Percentiles rank a stretch among this genome's conserved stretches.
These are phyloP conservation scores for Kalmanozyma brasiliensis DNA, from an alignment of 1,284 basidiomycete species.

Conservation along the genomic window DNA sequence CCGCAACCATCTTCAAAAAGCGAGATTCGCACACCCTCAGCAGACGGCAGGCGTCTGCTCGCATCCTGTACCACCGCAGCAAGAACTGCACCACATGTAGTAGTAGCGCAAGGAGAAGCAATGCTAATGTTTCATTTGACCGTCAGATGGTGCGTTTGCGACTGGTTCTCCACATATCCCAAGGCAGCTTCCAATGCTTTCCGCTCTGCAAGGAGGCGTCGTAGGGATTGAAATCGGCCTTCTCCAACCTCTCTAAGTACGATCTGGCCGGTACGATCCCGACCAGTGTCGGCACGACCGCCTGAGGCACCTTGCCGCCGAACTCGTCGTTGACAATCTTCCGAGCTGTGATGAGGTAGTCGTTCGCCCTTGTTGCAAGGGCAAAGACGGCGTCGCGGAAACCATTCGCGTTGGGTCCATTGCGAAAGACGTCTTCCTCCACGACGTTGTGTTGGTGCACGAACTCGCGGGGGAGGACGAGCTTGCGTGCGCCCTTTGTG, in stretches of 20 bases:
- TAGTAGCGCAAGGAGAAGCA: slow-evolving; percentile 8
- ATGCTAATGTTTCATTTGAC: background rate
- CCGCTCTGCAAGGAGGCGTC: slow-evolving; percentile 74
- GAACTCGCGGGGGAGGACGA: slow-evolving; percentile 86
- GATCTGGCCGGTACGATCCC: slow-evolving; percentile 79
- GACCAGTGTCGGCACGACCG: slow-evolving; percentile 81
- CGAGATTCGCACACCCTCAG: too few relatives aligned
- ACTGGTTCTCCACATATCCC: slow-evolving; percentile 81
- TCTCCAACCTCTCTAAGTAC: slow-evolving; percentile 80
- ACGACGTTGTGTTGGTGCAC: slow-evolving; percentile 81
- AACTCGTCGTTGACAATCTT: slow-evolving; percentile 76
- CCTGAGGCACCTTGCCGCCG: slow-evolving; percentile 74
- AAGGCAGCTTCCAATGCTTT: slow-evolving; percentile 86
- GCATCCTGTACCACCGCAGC: background rate
- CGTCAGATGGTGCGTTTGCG: slow-evolving; percentile 68
- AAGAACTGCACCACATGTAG: slow-evolving; percentile 6
- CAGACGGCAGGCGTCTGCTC: too few relatives aligned
- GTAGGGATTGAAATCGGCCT: slow-evolving; percentile 84
- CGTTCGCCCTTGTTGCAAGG: slow-evolving; percentile 88
- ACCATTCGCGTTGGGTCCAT: slow-evolving; percentile 75
- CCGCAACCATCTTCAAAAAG: too few relatives aligned
- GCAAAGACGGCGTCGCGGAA: slow-evolving; percentile 82
- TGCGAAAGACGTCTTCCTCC: slow-evolving; percentile 86
- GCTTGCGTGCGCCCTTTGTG: slow-evolving; percentile 71
- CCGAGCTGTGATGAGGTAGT: slow-evolving; percentile 85